These are phyloP conservation scores for Termitomyces sp. DNA, from an alignment of 768 basidiomycete species.

Conservation along the genomic window DNA sequence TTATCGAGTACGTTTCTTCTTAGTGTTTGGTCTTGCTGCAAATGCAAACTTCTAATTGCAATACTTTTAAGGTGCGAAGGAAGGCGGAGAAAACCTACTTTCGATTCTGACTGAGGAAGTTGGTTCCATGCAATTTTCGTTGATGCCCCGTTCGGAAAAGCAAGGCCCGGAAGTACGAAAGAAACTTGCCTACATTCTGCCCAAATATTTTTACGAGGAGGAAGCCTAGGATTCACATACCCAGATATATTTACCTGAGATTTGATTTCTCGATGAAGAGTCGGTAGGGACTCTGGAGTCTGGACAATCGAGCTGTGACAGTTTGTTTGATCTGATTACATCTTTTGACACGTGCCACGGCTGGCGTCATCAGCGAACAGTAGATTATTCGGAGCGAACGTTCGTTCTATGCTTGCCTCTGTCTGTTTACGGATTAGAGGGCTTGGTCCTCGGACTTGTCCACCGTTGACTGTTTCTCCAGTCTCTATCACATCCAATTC, in stretches of 20 bases:
- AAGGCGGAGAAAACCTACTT: conserved; percentile 36
- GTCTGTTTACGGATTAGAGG: too few relatives aligned
- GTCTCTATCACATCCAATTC: too few relatives aligned
- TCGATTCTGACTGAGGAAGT: conserved; percentile 48
- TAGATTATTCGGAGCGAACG: too few relatives aligned
- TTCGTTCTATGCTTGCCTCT: too few relatives aligned
- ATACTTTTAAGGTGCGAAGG: conserved; percentile 3
- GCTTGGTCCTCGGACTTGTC: too few relatives aligned
- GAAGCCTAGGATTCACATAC: conserved; percentile 2
- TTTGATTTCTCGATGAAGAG: neutral
- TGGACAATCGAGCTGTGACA: too few relatives aligned
- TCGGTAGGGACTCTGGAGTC: too few relatives aligned
- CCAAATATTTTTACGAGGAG: conserved; percentile 5
- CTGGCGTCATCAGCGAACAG: too few relatives aligned
- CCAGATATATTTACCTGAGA: neutral
- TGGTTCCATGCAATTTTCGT: conserved; percentile 82
- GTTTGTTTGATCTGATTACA: too few relatives aligned
- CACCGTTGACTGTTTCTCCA: too few relatives aligned
- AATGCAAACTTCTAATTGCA: neutral
- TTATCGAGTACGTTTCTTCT: neutral
- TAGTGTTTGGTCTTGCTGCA: neutral
- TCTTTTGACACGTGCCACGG: too few relatives aligned
- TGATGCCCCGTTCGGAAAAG: conserved; percentile 66
- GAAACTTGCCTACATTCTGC: conserved; percentile 44
- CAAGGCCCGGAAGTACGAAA: conserved; percentile 56